These are phyloP conservation scores for Pseudocercospora crystallina DNA, from an alignment of 2,329 filamentous ascomycete species.

Conservation along the genomic window DNA sequence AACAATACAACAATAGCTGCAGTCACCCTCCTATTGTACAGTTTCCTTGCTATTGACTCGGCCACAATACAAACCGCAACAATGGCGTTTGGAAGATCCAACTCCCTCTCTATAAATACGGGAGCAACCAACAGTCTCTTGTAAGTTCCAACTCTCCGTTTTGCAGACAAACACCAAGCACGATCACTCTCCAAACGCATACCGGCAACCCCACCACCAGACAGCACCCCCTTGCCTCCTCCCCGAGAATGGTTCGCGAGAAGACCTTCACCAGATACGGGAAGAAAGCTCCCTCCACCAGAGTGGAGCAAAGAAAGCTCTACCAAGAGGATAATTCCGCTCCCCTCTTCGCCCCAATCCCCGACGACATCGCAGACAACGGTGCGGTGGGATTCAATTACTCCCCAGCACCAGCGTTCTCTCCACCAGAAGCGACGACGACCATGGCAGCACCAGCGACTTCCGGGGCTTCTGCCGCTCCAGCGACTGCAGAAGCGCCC, in stretches of 20 bases:
- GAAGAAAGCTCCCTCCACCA: constrained; percentile 1
- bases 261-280: neutral
- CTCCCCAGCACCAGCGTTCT: neutral
- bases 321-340: constrained; percentile 1
- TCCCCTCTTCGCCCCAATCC: constrained; percentile 13
- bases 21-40: too few species aligned
- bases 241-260: neutral
- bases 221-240: constrained; percentile 1
- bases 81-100: constrained; percentile 49
- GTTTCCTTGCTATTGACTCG: too few species aligned
- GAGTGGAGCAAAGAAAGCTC: constrained; percentile 2
- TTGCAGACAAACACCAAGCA: neutral
- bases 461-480: neutral
- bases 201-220: neutral
- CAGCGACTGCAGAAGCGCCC: neutral
- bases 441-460: neutral
- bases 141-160: constrained; percentile 26
- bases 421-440: neutral
- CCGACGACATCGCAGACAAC: constrained; percentile 12
- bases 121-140: constrained; percentile 43
- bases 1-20: too few species aligned
- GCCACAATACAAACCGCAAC: constrained; percentile 3
- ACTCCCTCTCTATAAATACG: constrained; percentile 57
- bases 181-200: constrained; percentile 2
- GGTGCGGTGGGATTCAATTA: neutral